Evolutionary conservation across 345 rosid species (phyloP).

Genomic region (Aquilaria malaccensis): DNA sequence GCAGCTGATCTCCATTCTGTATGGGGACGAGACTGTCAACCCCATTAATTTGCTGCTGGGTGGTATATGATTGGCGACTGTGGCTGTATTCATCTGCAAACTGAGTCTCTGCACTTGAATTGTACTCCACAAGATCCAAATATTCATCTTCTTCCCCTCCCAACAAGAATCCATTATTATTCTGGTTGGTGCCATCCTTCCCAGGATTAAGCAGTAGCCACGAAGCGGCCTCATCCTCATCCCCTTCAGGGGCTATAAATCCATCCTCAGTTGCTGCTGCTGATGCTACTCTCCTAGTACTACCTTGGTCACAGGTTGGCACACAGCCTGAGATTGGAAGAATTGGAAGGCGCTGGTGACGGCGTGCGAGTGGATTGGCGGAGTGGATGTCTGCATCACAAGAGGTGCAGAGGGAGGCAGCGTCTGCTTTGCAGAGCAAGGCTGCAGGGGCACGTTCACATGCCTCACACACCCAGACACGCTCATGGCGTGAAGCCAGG

Average conservation of each 20-base stretch:
- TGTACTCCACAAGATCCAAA: slow-evolving; percentile 73
- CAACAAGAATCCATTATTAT: slow-evolving; percentile 47
- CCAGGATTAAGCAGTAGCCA: slow-evolving; percentile 67
- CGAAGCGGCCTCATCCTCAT: slow-evolving; percentile 69
- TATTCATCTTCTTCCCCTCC: slow-evolving; percentile 61
- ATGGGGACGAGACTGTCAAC: slow-evolving; percentile 81
- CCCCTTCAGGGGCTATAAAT: slow-evolving; percentile 22
- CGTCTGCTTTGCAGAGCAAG: slow-evolving; percentile 81
- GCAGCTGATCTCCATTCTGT: slow-evolving; percentile 37
- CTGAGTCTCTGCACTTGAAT: slow-evolving; percentile 42
- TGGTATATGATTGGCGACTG: slow-evolving; percentile 25
- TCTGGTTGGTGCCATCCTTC: slow-evolving; percentile 27
- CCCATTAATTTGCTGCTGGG: slow-evolving; percentile 36
- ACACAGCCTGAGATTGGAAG: slow-evolving; percentile 45
- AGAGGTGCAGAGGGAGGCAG: slow-evolving; percentile 71
- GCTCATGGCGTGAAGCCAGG: slow-evolving; percentile 89
- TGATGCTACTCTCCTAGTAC: slow-evolving; percentile 10
- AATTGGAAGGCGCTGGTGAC: slow-evolving; percentile 80
- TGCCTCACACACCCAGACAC: slow-evolving; percentile 72
- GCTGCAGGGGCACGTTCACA: slow-evolving; percentile 91
- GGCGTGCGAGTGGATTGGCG: slow-evolving; percentile 85
- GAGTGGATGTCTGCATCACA: slow-evolving; percentile 90
- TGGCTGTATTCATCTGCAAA: slow-evolving; percentile 32
- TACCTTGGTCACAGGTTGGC: slow-evolving; percentile 16
- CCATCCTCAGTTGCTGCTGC: slow-evolving; percentile 25